Conservation (phyloP, 805 yeast genomes). For the Nematodospora valgi region DNA sequence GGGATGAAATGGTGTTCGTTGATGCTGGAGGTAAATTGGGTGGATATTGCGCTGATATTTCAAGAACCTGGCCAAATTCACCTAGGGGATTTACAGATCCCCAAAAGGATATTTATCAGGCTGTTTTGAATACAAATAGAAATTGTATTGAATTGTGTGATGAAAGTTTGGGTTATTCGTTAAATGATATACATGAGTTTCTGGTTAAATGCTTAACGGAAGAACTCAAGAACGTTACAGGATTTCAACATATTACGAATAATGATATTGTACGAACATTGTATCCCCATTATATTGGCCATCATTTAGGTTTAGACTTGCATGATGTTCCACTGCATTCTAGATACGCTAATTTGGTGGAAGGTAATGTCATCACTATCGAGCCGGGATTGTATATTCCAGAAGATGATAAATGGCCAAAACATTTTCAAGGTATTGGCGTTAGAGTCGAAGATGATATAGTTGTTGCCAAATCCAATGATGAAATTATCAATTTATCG, state of each 20-base stretch:
- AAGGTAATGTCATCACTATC: slow-evolving; percentile 84
- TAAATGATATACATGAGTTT: slow-evolving; percentile 72
- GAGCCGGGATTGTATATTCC: slow-evolving; percentile 97
- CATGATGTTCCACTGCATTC: slow-evolving; percentile 75
- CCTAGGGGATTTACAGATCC: slow-evolving; percentile 68
- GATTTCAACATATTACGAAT: slow-evolving; percentile 52
- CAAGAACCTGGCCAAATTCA: slow-evolving; percentile 92
- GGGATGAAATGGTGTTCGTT: slow-evolving; percentile 81
- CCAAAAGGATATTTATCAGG: slow-evolving; percentile 84
- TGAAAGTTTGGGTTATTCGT: slow-evolving; percentile 46
- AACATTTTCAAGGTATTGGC: slow-evolving; percentile 81
- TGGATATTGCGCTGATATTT: slow-evolving; percentile 93
- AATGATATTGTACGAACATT: slow-evolving; percentile 50
- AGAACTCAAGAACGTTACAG: slow-evolving; percentile 67
- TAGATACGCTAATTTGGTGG: slow-evolving; percentile 48
- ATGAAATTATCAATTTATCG: slow-evolving; percentile 56
- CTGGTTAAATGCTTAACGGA: slow-evolving; percentile 57
- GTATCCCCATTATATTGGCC: slow-evolving; percentile 96
- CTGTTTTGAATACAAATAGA: slow-evolving; percentile 80
- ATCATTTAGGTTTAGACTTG: slow-evolving; percentile 88
- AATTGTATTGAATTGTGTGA: slow-evolving; percentile 70
- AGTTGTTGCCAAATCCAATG: slow-evolving; percentile 63
- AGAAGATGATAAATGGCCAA: slow-evolving; percentile 65
- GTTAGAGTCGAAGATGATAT: slow-evolving; percentile 94
- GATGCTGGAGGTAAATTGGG: slow-evolving; percentile 95